Base-by-base conservation (phyloP, 2,329 filamentous ascomycete genomes). In the Trichoderma simmonsii region DNA sequence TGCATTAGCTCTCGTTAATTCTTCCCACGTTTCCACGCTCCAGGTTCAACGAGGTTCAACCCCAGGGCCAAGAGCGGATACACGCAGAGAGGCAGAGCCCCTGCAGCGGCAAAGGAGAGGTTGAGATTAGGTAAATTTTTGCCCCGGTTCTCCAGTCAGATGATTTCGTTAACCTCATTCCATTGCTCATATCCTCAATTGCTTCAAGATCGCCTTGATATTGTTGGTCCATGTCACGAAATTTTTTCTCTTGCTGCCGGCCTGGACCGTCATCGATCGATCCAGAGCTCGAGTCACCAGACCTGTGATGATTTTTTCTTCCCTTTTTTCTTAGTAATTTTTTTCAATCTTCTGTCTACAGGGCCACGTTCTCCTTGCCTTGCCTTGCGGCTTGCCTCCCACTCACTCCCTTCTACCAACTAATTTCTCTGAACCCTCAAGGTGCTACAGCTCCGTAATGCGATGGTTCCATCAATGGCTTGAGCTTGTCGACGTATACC, bases 121-220 rank as follows among this genome's bases (percentile, higher is more conserved):
- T 79, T 76, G 75, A 72, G 74, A 81, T 81, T 81, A 81, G 76
- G 79, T 81, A 81, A 81, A 79, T 79, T 74, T 78, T 79, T 80
- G 77, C 75, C 74, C 71, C 72, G 56, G 72, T 74, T 79, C 78
- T 79, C 80, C 80, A 81, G 78, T 81, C 79, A 80, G 77, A 80
- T 78, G 34, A 73, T 79, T 80, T 80, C 77, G 32, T 48, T 65
- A 72, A 72, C 71, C 65, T 76, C 73, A 81, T 78, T 78, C 77
- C 71, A 72, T 72, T 72, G 63, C 69, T 72, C 70, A 72, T 72
- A 64, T 68, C 57, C 63, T 39, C 39, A 61, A 32, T 56, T 57
- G 34, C 57, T 60, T 68, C 64, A 54, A 59, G 62, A 71, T 73
- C 71, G 62, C 64, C 65, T 28, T 24, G 39, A 14, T 67, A 36